phyloP scores from a whole-genome alignment of 371 early-diverging fungal species.

The Mucor saturninus region DNA sequence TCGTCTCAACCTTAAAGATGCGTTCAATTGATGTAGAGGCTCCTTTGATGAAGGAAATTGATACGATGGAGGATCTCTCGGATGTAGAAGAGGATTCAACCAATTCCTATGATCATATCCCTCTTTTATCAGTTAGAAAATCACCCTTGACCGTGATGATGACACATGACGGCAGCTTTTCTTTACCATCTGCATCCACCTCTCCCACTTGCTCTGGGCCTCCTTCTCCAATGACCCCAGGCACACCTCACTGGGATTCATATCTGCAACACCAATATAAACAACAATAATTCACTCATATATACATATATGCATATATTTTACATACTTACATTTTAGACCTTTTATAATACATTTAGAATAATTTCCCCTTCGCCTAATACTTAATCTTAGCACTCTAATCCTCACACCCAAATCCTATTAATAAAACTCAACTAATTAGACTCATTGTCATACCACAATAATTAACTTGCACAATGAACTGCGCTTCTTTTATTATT shows the following conservation, averaged over 20 bases:
- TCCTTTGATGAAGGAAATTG: background rate
- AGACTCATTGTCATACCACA: no score
- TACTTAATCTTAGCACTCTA: no score
- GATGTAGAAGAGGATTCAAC: constrained; percentile 9
- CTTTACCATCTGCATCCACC: constrained; percentile 20
- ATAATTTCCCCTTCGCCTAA: constrained; percentile 39
- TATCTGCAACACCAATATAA: constrained; percentile 5
- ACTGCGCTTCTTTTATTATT: no score
- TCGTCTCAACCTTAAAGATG: background rate
- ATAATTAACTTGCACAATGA: no score
- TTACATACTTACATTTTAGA: background rate
- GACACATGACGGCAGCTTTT: background rate
- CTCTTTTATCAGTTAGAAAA: constrained; percentile 18
- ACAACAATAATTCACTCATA: background rate
- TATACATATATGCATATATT: background rate
- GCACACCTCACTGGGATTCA: constrained; percentile 30
- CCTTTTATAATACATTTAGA: background rate
- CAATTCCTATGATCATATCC: constrained; percentile 19
- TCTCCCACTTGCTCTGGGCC: constrained; percentile 40
- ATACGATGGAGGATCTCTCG: background rate
- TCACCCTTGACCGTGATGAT: background rate
- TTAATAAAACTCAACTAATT: no score
- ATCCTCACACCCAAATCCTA: no score
- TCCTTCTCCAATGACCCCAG: constrained; percentile 40
- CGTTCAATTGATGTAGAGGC: constrained; percentile 4